A percentile compares a stretch with the other conserved stretches of the same genome.
phyloP scores from a whole-genome alignment of 192 early-diverging fungal species.

The Chytriomyces confervae region DNA sequence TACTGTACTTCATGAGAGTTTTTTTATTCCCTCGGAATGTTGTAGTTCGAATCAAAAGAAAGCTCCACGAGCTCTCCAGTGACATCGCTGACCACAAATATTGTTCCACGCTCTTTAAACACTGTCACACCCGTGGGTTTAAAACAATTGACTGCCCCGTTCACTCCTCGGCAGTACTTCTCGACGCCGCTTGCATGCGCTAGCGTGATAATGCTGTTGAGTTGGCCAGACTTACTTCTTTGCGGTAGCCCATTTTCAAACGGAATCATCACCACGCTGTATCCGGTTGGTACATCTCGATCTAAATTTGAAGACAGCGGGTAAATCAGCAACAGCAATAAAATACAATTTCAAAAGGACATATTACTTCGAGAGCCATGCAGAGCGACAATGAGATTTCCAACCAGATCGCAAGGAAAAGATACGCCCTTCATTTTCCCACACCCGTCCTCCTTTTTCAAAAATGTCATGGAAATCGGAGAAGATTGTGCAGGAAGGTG shows the following conservation, averaged over 20 bases:
- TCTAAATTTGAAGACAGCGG: slow-evolving; percentile 10
- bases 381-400: slow-evolving; percentile 40
- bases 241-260: slow-evolving; percentile 18
- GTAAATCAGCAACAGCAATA: not conserved
- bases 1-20: not conserved
- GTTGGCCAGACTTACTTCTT: not conserved
- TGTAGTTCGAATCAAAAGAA: not conserved
- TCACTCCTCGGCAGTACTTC: slow-evolving; percentile 4
- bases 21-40: too few species aligned
- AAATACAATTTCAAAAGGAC: not conserved
- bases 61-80: slow-evolving; percentile 17
- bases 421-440: slow-evolving; percentile 15
- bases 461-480: slow-evolving; percentile 43
- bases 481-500: slow-evolving; percentile 45
- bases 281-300: slow-evolving; percentile 44
- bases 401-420: slow-evolving; percentile 27
- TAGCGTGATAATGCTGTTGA: slow-evolving; percentile 17
- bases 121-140: slow-evolving; percentile 10
- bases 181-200: slow-evolving; percentile 5
- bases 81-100: slow-evolving; percentile 16
- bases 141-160: slow-evolving; percentile 3
- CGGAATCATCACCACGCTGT: slow-evolving; percentile 44
- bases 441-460: slow-evolving; percentile 20
- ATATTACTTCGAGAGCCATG: slow-evolving; percentile 48
- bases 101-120: slow-evolving; percentile 15